These are phyloP conservation scores for Alternaria dauci DNA, from an alignment of 2,329 filamentous ascomycete genomes.

Conservation along the genomic window DNA sequence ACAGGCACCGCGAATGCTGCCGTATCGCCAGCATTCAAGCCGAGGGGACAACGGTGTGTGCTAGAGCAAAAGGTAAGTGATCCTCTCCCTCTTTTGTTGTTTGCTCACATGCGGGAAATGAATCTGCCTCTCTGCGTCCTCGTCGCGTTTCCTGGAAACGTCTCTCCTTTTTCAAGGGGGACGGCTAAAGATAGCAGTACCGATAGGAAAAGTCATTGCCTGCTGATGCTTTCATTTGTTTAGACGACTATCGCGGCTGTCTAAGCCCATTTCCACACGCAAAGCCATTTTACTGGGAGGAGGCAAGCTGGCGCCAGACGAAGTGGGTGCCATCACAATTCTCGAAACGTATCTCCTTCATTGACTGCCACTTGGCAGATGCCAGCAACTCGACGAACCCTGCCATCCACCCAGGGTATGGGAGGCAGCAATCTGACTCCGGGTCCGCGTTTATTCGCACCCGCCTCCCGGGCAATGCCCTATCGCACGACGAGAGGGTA, in stretches of 20 bases:
- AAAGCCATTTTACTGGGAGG: neutral
- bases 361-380: neutral
- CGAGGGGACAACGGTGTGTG: neutral
- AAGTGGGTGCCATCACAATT: neutral
- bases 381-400: neutral
- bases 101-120: slow-evolving; percentile 9
- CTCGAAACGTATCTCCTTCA: neutral
- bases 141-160: slow-evolving; percentile 20
- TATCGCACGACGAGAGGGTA: no score
- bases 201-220: neutral
- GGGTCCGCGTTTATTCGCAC: no score
- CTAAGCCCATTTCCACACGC: neutral
- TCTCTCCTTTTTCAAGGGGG: neutral
- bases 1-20: no score
- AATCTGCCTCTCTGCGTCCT: slow-evolving; percentile 20
- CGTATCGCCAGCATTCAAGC: neutral
- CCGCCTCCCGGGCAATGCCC: no score
- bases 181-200: slow-evolving; percentile 21
- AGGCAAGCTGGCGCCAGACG: slow-evolving; percentile 3
- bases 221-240: neutral
- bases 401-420: no score
- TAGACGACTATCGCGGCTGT: neutral
- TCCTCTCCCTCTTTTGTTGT: neutral
- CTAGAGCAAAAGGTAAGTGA: neutral
- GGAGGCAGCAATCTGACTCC: no score